phyloP scores from a whole-genome alignment of 2,329 filamentous ascomycete species.

The Lachnellula subtilissima region DNA sequence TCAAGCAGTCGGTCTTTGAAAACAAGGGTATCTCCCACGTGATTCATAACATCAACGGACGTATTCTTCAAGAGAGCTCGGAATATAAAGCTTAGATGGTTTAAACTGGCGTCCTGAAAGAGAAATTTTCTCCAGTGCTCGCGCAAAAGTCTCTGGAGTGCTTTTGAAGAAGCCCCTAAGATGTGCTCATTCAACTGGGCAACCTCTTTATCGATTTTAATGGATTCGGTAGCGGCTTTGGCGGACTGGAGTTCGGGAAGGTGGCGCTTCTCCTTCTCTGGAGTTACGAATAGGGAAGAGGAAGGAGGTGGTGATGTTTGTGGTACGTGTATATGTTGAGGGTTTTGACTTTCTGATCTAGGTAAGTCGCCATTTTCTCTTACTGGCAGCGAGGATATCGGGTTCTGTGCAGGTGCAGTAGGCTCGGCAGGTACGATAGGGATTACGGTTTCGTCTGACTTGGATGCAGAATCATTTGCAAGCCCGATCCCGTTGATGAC shows the following conservation, averaged over 20 bases:
- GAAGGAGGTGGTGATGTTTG: no score
- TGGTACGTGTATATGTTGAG: no score
- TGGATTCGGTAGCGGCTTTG: background rate
- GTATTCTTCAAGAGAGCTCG: constrained; percentile 27
- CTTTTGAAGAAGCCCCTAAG: constrained; percentile 15
- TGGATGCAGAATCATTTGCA: no score
- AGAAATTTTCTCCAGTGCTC: constrained; percentile 12
- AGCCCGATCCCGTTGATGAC: no score
- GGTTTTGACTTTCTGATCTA: no score
- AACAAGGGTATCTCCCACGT: constrained; percentile 17
- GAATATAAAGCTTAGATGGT: constrained; percentile 25
- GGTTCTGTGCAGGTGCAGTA: no score
- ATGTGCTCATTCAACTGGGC: constrained; percentile 19
- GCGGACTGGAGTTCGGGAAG: background rate
- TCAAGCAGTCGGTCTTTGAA: constrained; percentile 18
- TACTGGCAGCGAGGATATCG: no score
- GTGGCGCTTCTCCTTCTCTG: no score
- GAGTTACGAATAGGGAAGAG: no score
- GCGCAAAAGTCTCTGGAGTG: constrained; percentile 18
- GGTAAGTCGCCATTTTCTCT: no score
- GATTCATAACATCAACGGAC: constrained; percentile 13
- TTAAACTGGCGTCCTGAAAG: constrained; percentile 18
- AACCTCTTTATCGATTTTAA: constrained; percentile 16
- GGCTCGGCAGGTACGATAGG: no score
- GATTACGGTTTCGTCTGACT: no score